These are phyloP conservation scores for Bathelium albidoporum DNA, from an alignment of 495 filamentous ascomycete species.

Conservation along the genomic window DNA sequence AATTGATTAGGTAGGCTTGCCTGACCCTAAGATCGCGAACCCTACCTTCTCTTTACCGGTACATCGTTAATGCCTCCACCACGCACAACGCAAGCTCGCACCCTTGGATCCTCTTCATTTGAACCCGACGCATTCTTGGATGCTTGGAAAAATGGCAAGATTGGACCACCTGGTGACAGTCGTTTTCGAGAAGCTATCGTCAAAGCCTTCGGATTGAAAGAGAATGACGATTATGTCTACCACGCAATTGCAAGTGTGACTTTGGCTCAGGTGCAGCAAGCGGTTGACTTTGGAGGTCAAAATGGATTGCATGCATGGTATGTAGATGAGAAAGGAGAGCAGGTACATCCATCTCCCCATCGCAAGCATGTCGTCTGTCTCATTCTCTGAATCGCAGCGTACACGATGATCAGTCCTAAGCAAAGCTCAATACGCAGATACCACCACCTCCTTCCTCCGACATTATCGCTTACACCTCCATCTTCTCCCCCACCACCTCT, in stretches of 20 bases:
- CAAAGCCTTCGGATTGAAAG: slow-evolving; percentile 40
- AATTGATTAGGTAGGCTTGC: too few species aligned
- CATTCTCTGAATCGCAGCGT: slow-evolving; percentile 17
- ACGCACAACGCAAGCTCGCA: slow-evolving; percentile 12
- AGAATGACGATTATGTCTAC: slow-evolving; percentile 46
- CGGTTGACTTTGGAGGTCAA: slow-evolving; percentile 35
- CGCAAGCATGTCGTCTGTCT: slow-evolving; percentile 11
- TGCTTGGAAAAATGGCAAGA: slow-evolving; percentile 23
- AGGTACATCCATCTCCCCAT: slow-evolving; percentile 18
- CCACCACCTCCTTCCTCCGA: slow-evolving; percentile 39
- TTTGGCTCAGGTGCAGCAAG: slow-evolving; percentile 43
- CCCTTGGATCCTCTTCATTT: slow-evolving; percentile 26
- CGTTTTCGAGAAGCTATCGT: slow-evolving; percentile 41
- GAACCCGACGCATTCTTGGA: slow-evolving; percentile 31
- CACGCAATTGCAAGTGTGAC: slow-evolving; percentile 41
- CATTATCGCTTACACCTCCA: slow-evolving; percentile 45
- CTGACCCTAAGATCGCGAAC: too few species aligned
- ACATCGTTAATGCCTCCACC: background rate
- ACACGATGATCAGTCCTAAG: slow-evolving; percentile 9
- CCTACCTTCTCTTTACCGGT: too few species aligned
- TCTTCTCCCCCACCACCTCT: slow-evolving; percentile 43
- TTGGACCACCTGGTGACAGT: slow-evolving; percentile 26
- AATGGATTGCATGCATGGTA: slow-evolving; percentile 39
- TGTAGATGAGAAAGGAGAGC: slow-evolving; percentile 25
- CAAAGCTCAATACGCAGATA: slow-evolving; percentile 22